phyloP scores from a whole-genome alignment of 2,329 filamentous ascomycete genomes.

The Fusarium secorum region DNA sequence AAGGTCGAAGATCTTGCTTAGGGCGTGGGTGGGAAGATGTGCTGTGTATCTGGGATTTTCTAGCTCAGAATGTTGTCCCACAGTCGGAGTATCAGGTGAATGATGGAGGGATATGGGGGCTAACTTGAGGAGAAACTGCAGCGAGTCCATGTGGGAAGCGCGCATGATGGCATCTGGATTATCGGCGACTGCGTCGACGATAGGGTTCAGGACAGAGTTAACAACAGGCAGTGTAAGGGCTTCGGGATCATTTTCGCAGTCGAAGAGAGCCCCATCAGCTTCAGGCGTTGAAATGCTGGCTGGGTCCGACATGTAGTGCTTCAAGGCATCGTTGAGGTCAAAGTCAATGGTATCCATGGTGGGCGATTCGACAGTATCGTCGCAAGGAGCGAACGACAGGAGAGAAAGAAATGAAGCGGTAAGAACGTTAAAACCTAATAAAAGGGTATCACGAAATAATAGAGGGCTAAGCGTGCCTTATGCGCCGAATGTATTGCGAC shows the following conservation, averaged over 20 bases:
- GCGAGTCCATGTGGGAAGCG: constrained; percentile 83
- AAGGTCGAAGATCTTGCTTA: constrained; percentile 93
- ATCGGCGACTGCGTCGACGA: constrained; percentile 90
- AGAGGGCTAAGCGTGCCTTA: not conserved
- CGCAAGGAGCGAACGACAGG: constrained; percentile 24
- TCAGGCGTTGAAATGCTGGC: constrained; percentile 83
- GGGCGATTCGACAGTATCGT: constrained; percentile 38
- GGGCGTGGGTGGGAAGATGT: constrained; percentile 78
- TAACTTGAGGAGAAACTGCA: constrained; percentile 97
- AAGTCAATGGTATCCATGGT: constrained; percentile 82
- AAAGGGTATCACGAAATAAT: constrained; percentile 24
- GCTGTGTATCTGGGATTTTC: constrained; percentile 78
- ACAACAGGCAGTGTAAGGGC: constrained; percentile 78
- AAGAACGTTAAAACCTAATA: constrained; percentile 10
- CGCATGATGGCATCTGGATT: constrained; percentile 88
- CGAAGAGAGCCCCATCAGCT: constrained; percentile 81
- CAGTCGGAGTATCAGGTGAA: constrained; percentile 30
- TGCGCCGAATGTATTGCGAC: constrained; percentile 5
- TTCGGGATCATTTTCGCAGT: constrained; percentile 93
- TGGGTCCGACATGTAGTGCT: constrained; percentile 95
- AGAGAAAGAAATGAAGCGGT: constrained; percentile 13
- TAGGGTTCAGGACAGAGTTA: constrained; percentile 87
- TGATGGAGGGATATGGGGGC: constrained; percentile 62
- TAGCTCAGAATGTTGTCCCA: constrained; percentile 49
- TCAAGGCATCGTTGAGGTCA: constrained; percentile 95